Percentiles rank a stretch among this genome's conserved stretches.
Conservation (phyloP, 2,329 filamentous ascomycete species). For the Xylariaceae sp. region DNA sequence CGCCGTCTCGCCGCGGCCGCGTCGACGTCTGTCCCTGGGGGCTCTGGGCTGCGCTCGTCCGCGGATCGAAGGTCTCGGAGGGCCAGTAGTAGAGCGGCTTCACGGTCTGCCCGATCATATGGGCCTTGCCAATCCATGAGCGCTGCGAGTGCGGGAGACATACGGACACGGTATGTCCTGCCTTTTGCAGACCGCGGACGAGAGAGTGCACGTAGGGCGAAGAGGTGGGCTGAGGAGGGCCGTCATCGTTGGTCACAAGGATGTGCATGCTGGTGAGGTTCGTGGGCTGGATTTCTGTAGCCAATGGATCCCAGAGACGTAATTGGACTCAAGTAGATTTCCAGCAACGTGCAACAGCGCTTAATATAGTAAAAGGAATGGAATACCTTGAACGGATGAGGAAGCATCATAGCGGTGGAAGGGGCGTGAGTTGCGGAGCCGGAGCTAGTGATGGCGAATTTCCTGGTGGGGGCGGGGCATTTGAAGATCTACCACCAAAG, state of each 20-base stretch:
- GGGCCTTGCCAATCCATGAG: conserved; percentile 98
- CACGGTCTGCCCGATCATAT: conserved; percentile 86
- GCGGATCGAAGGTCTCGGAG: conserved; percentile 32
- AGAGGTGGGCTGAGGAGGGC: conserved; percentile 71
- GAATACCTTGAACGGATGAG: background rate
- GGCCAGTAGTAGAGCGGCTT: conserved; percentile 80
- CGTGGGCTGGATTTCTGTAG: background rate
- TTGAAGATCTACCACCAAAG: too few relatives aligned
- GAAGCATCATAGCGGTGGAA: background rate
- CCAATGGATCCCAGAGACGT: background rate
- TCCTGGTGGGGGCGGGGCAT: conserved; percentile 17
- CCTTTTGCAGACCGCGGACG: conserved; percentile 63
- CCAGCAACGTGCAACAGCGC: too few relatives aligned
- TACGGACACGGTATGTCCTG: conserved; percentile 85
- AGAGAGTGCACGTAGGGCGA: conserved; percentile 78
- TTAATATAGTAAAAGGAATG: background rate
- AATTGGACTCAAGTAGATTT: conserved; percentile 1
- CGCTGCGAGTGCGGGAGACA: conserved; percentile 87
- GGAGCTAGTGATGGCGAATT: background rate
- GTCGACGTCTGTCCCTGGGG: conserved; percentile 62
- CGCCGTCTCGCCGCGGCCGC: conserved; percentile 6
- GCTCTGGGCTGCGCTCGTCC: conserved; percentile 34
- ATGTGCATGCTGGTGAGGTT: conserved; percentile 49
- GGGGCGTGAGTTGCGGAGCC: conserved; percentile 10
- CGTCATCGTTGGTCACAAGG: conserved; percentile 74